phyloP scores from a whole-genome alignment of 169 alveolate genomes.

The Cryptosporidium parvum region DNA sequence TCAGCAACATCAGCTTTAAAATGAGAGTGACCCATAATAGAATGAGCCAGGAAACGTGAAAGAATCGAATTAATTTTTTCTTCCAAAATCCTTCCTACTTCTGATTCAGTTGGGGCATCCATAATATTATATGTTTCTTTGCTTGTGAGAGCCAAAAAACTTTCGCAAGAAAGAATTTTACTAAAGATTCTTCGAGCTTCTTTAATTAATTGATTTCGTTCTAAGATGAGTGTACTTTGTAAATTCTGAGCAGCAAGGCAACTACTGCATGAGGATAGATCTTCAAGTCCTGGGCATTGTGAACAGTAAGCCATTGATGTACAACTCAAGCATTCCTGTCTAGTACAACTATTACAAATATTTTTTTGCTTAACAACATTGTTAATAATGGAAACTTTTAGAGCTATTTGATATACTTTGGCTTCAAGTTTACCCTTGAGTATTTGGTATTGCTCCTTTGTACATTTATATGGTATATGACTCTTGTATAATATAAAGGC shows the following conservation, averaged over 20 bases:
- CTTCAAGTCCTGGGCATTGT: conserved; percentile 45
- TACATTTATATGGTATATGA: conserved; percentile 26
- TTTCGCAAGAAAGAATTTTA: conserved; percentile 22
- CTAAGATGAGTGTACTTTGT: neutral
- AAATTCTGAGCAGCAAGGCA: conserved; percentile 38
- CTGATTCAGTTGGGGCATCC: neutral
- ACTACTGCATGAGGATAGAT: conserved; percentile 22
- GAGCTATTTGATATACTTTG: neutral
- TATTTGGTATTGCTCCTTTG: neutral
- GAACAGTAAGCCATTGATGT: conserved; percentile 33
- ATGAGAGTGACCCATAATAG: neutral
- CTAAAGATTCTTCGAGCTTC: neutral
- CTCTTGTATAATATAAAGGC: neutral
- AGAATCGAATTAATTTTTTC: neutral
- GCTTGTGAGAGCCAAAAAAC: conserved; percentile 5
- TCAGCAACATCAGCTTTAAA: neutral
- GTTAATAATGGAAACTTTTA: neutral
- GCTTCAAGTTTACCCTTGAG: conserved; percentile 30
- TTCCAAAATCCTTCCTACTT: neutral
- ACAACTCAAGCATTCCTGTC: conserved; percentile 31
- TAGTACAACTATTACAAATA: conserved; percentile 1
- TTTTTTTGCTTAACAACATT: conserved; percentile 3
- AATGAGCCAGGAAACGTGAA: neutral
- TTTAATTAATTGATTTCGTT: conserved; percentile 12
- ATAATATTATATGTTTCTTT: neutral